Percentiles rank a stretch among this genome's conserved stretches.
Conservation (phyloP, 108 stramenopile genomes). For the Phaeodactylum tricornutum region DNA sequence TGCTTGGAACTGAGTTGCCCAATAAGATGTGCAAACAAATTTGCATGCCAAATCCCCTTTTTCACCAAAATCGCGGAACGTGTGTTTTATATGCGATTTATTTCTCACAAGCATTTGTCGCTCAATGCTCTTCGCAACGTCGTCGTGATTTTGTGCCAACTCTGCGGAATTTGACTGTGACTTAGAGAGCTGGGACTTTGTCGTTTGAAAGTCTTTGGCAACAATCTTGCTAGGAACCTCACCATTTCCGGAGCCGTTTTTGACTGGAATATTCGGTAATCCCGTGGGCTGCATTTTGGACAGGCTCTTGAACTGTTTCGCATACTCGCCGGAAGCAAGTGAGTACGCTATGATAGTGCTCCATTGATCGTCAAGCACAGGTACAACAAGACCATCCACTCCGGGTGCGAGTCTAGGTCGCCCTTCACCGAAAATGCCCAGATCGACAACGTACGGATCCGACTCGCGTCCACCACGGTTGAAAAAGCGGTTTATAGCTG, state of each 20-base stretch:
- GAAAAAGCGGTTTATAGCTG: slow-evolving; percentile 82
- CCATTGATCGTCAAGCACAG: slow-evolving; percentile 88
- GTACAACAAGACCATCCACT: slow-evolving; percentile 79
- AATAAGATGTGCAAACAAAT: slow-evolving; percentile 91
- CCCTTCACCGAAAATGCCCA: slow-evolving; percentile 84
- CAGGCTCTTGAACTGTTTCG: slow-evolving; percentile 64
- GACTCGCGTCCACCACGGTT: slow-evolving; percentile 74
- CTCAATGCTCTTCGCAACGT: slow-evolving; percentile 58
- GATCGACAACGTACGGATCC: slow-evolving; percentile 77
- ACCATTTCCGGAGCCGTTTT: neutral
- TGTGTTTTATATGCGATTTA: slow-evolving; percentile 88
- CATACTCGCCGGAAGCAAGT: slow-evolving; percentile 75
- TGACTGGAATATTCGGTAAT: too few species aligned
- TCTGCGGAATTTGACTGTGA: neutral
- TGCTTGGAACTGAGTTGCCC: slow-evolving; percentile 95
- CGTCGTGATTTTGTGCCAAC: neutral
- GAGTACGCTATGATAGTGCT: slow-evolving; percentile 92
- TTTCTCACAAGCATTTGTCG: slow-evolving; percentile 70
- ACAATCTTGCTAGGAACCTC: too few species aligned
- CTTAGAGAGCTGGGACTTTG: neutral
- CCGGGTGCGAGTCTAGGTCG: slow-evolving; percentile 85
- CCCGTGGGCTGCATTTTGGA: too few species aligned
- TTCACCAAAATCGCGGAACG: slow-evolving; percentile 85
- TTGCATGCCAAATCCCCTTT: slow-evolving; percentile 86
- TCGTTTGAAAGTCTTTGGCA: too few species aligned